Conservation (phyloP, 257 asterid genomes). For the Solanum piurae region DNA sequence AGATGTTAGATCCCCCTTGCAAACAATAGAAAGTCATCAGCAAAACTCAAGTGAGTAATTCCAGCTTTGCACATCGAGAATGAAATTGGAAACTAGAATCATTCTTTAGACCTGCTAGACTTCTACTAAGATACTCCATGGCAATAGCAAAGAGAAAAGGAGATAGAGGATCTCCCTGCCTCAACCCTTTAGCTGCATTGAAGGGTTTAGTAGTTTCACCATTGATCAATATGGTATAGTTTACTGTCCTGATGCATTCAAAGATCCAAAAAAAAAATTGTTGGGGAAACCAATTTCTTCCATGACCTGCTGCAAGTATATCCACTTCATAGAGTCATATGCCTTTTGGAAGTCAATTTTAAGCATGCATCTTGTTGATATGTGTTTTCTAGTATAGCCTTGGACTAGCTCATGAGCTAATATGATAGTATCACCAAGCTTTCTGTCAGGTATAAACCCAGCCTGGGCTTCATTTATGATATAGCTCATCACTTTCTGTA, state of each 20-base stretch:
- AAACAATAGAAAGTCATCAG: neutral
- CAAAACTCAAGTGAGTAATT: neutral
- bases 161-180: neutral
- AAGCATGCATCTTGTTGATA: neutral
- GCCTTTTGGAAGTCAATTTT: neutral
- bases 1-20: neutral
- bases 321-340: neutral
- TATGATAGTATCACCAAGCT: neutral
- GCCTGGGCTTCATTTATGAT: neutral
- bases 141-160: neutral
- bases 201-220: neutral
- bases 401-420: neutral
- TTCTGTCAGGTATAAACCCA: neutral
- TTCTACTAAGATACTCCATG: neutral
- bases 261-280: neutral
- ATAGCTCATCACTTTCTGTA: neutral
- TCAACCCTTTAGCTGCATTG: neutral
- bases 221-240: neutral
- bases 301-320: neutral
- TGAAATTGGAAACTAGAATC: neutral
- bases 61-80: neutral
- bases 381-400: neutral
- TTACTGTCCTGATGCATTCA: neutral
- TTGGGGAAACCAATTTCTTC: neutral
- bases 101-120: neutral